Evolutionary conservation across 2,329 filamentous ascomycete genomes (phyloP).

Genomic region (Dothiorella sarmentorum): DNA sequence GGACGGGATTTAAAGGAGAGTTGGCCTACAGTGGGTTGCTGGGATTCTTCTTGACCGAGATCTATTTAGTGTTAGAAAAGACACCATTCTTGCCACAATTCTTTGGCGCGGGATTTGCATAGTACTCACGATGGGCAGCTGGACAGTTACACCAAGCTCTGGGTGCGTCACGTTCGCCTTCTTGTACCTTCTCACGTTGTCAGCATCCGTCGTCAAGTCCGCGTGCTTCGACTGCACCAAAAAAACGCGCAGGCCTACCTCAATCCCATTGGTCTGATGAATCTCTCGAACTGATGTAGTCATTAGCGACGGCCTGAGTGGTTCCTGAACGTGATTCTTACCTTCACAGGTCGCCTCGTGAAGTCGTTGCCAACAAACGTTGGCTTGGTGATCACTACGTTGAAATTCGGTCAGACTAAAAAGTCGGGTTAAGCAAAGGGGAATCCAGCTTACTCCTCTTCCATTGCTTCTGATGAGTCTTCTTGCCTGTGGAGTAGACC

Average conservation of each 20-base stretch:
- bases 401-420: no score
- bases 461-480: slow-evolving; percentile 80
- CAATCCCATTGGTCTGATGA: slow-evolving; percentile 64
- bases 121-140: slow-evolving; percentile 57
- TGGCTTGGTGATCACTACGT: slow-evolving; percentile 70
- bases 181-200: slow-evolving; percentile 42
- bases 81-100: no score
- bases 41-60: slow-evolving; percentile 72
- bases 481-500: slow-evolving; percentile 93
- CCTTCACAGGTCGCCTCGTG: slow-evolving; percentile 81
- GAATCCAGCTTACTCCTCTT: slow-evolving; percentile 55
- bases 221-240: no score
- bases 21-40: slow-evolving; percentile 59
- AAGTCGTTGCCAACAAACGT: slow-evolving; percentile 92
- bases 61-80: not conserved
- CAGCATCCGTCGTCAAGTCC: no score
- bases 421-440: no score
- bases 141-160: slow-evolving; percentile 80
- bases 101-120: no score
- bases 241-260: slow-evolving; percentile 49
- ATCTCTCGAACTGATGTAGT: slow-evolving; percentile 65
- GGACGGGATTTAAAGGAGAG: no score
- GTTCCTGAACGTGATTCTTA: no score
- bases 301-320: no score
- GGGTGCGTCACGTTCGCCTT: slow-evolving; percentile 63